Base-by-base conservation (phyloP, 495 filamentous ascomycete species). In the Daldinia loculata region DNA sequence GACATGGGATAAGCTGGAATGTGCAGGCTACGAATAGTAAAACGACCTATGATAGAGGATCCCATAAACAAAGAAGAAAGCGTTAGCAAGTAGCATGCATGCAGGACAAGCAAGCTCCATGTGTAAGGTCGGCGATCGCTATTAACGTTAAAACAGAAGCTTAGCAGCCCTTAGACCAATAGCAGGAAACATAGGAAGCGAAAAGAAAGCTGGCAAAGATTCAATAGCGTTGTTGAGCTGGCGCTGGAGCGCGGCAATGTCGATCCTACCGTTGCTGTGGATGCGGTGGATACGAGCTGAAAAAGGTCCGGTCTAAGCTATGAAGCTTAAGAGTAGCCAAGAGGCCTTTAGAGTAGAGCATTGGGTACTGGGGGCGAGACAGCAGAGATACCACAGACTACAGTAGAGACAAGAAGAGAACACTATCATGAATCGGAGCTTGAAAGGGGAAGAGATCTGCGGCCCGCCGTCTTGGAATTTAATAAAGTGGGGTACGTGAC, bases 71-170 rank as follows among this genome's bases (percentile, higher is more conserved):
- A 41, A 52, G 39, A 30, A 58, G 50, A 34, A 58, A 51, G 58
- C 48, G n/a, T 48, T 24, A 29, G n/a, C 38, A 11, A 34, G 9
- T 11, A 30, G 41, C 17, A 58, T 70, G 61, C 65, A 72, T 65
- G 61, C 65, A 72, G 61, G 56, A 48, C 50, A 36, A 17, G 19
- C 43, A 48, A 48, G 53, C 29, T 45, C 19, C 58, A 15, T 61
- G 27, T 67, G 22, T 24, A 45, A 63, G 65, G 65, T 72, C 70
- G 70, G 65, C 70, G 70, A 72, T 72, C 65, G 66, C 56, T 66
- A 72, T 4, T 61, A 57, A 45, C 5, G 15, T 68, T 69, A 72
- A 65, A 50, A 53, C 17, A 24, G 36, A 60, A 69, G 70, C 65
- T 72, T 65, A 72, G 56, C 38, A 12, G 1, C 30, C 3, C 45